Evolutionary conservation across 176 grass and related monocot species (phyloP).

Genomic region (Triticum turgidum): DNA sequence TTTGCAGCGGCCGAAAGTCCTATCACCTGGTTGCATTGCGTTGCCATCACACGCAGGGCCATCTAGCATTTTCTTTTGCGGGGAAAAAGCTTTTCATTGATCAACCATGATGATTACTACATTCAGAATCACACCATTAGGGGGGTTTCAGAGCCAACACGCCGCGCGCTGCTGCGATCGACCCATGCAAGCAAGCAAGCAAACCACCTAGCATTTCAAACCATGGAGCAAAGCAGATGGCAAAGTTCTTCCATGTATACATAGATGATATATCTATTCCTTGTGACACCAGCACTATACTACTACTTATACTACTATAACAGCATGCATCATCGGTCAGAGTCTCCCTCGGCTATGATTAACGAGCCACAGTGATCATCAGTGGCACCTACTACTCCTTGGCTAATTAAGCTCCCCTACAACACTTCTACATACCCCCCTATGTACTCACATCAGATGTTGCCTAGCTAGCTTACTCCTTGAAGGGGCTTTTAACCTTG

Average conservation of each 20-base stretch:
- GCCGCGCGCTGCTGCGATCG: no score
- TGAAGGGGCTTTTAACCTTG: not conserved
- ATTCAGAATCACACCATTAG: no score
- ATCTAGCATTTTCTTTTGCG: no score
- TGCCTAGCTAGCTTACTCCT: not conserved
- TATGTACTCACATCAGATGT: not conserved
- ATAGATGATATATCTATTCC: no score
- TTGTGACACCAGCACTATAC: no score
- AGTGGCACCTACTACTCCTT: not conserved
- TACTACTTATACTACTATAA: no score
- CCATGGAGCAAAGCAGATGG: not conserved
- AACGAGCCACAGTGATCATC: not conserved
- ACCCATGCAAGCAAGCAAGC: no score
- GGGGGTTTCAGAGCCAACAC: no score
- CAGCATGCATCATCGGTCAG: not conserved
- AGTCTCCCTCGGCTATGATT: not conserved
- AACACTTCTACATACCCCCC: not conserved
- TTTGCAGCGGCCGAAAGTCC: conserved; percentile 42
- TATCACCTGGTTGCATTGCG: not conserved
- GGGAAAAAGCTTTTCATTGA: no score
- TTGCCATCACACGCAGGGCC: not conserved
- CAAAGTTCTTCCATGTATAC: not conserved
- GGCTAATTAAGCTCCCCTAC: not conserved
- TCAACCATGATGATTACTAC: no score
- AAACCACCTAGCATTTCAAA: no score